phyloP scores from a whole-genome alignment of 116 monocot genomes.

The Zostera marina region DNA sequence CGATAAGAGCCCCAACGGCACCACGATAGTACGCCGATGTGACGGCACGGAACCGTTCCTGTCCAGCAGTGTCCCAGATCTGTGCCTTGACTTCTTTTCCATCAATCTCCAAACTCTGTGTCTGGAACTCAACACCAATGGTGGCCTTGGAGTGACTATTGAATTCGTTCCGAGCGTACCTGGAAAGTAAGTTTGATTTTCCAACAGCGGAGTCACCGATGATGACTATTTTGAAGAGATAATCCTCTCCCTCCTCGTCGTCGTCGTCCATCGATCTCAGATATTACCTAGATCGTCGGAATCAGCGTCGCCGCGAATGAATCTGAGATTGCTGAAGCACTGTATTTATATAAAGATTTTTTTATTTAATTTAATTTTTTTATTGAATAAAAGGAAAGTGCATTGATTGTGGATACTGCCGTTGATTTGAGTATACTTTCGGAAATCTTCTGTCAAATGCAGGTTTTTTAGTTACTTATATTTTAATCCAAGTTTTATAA shows the following conservation, averaged over 20 bases:
- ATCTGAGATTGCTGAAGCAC: too few relatives aligned
- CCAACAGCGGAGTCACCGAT: constrained; percentile 83
- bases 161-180: constrained; percentile 76
- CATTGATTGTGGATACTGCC: too few relatives aligned
- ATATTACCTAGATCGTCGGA: too few relatives aligned
- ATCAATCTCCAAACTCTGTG: constrained; percentile 59
- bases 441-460: too few relatives aligned
- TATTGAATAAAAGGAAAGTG: too few relatives aligned
- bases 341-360: too few relatives aligned
- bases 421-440: too few relatives aligned
- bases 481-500: too few relatives aligned
- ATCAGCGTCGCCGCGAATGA: too few relatives aligned
- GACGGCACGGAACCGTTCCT: constrained; percentile 78
- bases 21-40: constrained; percentile 87
- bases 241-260: constrained; percentile 28
- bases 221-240: constrained; percentile 71
- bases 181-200: constrained; percentile 61
- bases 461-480: too few relatives aligned
- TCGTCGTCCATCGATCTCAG: constrained; percentile 1
- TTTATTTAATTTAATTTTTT: too few relatives aligned
- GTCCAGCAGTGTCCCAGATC: constrained; percentile 95
- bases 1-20: constrained; percentile 62
- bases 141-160: constrained; percentile 69
- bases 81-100: constrained; percentile 85
- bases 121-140: constrained; percentile 87